Conservation (phyloP, 805 yeast genomes). For the Cyberlindnera mycetangii region DNA sequence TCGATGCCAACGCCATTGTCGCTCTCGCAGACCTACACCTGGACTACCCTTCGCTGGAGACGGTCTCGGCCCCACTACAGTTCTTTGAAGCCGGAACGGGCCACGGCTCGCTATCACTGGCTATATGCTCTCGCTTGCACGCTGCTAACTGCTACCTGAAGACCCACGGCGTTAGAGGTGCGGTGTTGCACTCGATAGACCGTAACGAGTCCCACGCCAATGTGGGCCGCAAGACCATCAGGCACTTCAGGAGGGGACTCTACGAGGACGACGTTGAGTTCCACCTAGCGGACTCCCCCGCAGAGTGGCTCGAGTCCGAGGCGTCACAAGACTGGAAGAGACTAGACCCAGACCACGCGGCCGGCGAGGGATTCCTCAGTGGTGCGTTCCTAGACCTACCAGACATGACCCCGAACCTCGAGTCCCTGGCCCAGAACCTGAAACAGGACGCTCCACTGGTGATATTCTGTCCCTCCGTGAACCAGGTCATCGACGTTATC, state of each 20-base stretch:
- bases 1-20: slow-evolving; percentile 47
- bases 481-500: slow-evolving; percentile 43
- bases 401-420: slow-evolving; percentile 35
- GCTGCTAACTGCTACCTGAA: slow-evolving; percentile 39
- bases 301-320: slow-evolving; percentile 34
- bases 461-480: slow-evolving; percentile 46
- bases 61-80: slow-evolving; percentile 32
- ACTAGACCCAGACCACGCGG: slow-evolving; percentile 17
- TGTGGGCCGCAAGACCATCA: slow-evolving; percentile 40
- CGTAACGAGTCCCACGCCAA: slow-evolving; percentile 37
- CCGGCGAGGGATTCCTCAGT: slow-evolving; percentile 32
- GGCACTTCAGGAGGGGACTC: slow-evolving; percentile 40
- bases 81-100: slow-evolving; percentile 55
- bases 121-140: slow-evolving; percentile 41
- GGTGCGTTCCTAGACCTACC: slow-evolving; percentile 51
- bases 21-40: slow-evolving; percentile 44
- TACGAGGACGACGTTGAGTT: slow-evolving; percentile 45
- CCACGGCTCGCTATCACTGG: slow-evolving; percentile 48
- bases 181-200: slow-evolving; percentile 46
- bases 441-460: slow-evolving; percentile 42
- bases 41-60: slow-evolving; percentile 34
- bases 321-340: slow-evolving; percentile 28
- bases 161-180: slow-evolving; percentile 35
- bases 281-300: slow-evolving; percentile 40
- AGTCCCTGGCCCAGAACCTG: slow-evolving; percentile 32